Evolutionary conservation across 768 basidiomycete species (phyloP), one percentile per base, ranked within the genome.

Genomic region (Hebeloma cylindrosporum): DNA sequence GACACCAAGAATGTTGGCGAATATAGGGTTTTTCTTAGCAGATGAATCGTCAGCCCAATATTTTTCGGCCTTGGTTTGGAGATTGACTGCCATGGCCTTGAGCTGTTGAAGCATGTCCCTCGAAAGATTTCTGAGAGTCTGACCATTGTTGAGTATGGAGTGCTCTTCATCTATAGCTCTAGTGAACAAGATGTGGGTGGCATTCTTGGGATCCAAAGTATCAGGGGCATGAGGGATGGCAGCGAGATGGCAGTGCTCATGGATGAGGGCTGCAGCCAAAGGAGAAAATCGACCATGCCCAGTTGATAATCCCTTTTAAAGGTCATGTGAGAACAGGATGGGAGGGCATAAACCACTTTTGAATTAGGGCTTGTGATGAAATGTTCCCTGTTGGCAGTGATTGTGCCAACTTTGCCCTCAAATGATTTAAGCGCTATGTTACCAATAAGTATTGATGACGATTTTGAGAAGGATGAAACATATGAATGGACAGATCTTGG

Each of bases 291-390:
- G 25, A 40, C 32, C 3, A 40, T 32, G 6, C 38, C 49, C 13
- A 33, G 26, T 21, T 43, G 28, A 13, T 9, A 17, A 22, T 50
- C 40, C 7, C 8, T 17, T 37, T 37, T 43, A 16, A 25, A 38
- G 2, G 41, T 37, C 17, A 43, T 25, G 4, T 11, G 18, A 20
- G 28, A 7, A 5, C 21, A 16, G 7, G 6, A 18, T 4, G 48
- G 31, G 7, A 49, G 52, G 3, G 26, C 28, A 20, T 21, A 45
- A 3, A 54, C 42, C 16, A 28, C n/a, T 3, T 50, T 45, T 40
- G 46, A 46, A 41, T 54, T 54, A 4, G 52, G 48, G 1, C 33
- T 43, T 17, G 41, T 37, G 25, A 50, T 38, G 27, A 54, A 54
- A 23, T 47, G 32, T 10, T 34, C 14, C 8, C 49, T 45, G 7